phyloP scores from a whole-genome alignment of 2,329 filamentous ascomycete species.

The Pestalotiopsis sp. region DNA sequence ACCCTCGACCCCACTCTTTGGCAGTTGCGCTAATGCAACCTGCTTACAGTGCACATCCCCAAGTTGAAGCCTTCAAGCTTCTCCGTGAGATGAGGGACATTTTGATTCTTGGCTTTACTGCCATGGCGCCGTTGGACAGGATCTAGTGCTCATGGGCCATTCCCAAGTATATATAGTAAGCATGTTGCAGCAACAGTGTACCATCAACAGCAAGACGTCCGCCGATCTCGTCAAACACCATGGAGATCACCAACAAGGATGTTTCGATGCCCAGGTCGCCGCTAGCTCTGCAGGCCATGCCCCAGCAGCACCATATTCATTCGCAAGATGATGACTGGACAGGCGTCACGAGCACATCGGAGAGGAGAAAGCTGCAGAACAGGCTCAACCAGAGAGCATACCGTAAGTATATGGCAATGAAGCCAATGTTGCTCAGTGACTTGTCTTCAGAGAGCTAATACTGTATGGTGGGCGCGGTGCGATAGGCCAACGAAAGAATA shows the following conservation, averaged over 20 bases:
- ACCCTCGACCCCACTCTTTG: neutral
- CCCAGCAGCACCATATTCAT: slow-evolving; percentile 2
- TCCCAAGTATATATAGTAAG: neutral
- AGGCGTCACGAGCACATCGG: slow-evolving; percentile 30
- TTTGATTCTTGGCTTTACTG: neutral
- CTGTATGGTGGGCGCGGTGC: neutral
- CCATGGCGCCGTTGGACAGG: neutral
- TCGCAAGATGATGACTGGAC: slow-evolving; percentile 35
- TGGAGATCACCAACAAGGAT: neutral
- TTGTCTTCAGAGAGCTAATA: neutral
- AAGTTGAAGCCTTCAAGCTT: neutral
- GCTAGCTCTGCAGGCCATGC: neutral
- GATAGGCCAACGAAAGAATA: neutral
- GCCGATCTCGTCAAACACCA: neutral
- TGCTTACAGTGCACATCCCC: neutral
- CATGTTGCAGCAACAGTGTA: neutral
- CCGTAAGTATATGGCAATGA: slow-evolving; percentile 25
- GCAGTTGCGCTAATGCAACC: slow-evolving; percentile 9
- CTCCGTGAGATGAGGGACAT: neutral
- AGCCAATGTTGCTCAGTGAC: neutral
- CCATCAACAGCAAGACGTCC: neutral
- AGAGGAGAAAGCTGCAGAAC: slow-evolving; percentile 37
- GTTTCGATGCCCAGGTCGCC: neutral
- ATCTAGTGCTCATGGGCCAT: neutral
- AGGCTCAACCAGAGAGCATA: slow-evolving; percentile 38